Evolutionary conservation across 148 eudicot genomes (phyloP), one percentile per base, ranked within the genome.

Genomic region (Nyssa sinensis): DNA sequence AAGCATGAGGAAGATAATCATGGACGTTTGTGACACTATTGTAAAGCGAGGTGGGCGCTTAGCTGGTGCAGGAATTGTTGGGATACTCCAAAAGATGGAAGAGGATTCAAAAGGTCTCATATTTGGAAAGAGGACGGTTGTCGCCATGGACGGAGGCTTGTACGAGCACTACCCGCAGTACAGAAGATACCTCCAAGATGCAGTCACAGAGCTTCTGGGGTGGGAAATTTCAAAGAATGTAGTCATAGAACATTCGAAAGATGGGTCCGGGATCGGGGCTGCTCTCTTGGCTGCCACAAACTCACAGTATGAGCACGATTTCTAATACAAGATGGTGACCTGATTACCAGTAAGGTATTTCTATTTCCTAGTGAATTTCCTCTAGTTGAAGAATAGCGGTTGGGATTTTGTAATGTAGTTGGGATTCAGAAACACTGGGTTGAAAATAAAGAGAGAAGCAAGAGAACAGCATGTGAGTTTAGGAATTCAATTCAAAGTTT

Each of bases 71-170:
- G 96, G 96, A 64, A 89, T 90, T 28, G 86, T 86, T 0, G 96
- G 98, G 68, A 82, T 90, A 51, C 87, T 90, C 24, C 76, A 87
- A 53, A 93, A 90, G 72, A 85, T 90, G 87, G 96, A 82, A 67
- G 80, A 79, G 24, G 88, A 87, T 51, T 75, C 83, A 5, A 83
- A 85, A 76, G 94, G 92, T 37, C 47, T 76, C 5, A 61, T 88
- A 0, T 88, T 76, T 17, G 85, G 91, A 5, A 90, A 89, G 69
- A 81, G 90, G 57, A 87, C 89, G 0, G 93, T 93, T 3, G 93
- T 92, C 74, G 94, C 97, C n/a, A 83, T 92, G 90, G 94, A 92
- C 55, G 97, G 95, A 70, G 93, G 95, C 63, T 76, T 93, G 71
- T 90, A 90, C 49, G 97, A 90, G 79, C 81, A 92, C 39, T 84